These are phyloP conservation scores for Hypsizygus ulmarius DNA, from an alignment of 1,284 basidiomycete genomes.

Conservation along the genomic window DNA sequence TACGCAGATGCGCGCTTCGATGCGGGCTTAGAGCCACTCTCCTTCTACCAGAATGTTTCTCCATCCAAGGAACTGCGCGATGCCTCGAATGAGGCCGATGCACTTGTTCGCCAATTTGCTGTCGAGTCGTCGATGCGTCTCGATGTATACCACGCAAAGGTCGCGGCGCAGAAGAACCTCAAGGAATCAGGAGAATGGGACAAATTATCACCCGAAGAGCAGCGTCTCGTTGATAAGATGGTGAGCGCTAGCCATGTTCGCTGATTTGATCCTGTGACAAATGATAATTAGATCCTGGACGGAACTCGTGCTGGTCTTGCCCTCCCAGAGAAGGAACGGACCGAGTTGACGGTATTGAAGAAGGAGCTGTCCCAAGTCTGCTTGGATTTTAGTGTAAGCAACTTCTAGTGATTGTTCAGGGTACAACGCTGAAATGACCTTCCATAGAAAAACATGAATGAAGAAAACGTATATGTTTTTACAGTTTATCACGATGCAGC, in stretches of 20 bases:
- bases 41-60: constrained; percentile 81
- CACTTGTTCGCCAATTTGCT: constrained; percentile 60
- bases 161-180: constrained; percentile 66
- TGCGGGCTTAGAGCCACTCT: constrained; percentile 52
- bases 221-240: constrained; percentile 74
- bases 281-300: constrained; percentile 50
- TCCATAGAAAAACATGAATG: constrained; percentile 78
- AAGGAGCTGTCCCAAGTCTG: constrained; percentile 71
- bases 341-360: constrained; percentile 54
- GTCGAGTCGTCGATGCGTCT: constrained; percentile 75
- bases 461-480: constrained; percentile 61
- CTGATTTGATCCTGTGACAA: not conserved
- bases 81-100: constrained; percentile 70
- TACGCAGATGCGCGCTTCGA: constrained; percentile 56
- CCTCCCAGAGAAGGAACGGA: constrained; percentile 62
- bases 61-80: constrained; percentile 68
- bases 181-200: constrained; percentile 54
- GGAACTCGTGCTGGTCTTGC: constrained; percentile 74
- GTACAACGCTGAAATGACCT: constrained; percentile 10
- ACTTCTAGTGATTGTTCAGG: not conserved
- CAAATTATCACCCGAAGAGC: constrained; percentile 62
- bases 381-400: constrained; percentile 68
- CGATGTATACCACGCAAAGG: constrained; percentile 72
- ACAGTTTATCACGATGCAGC: not conserved
- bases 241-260: constrained; percentile 20